Conservation (phyloP, 176 grass and related monocot genomes). For the Juncus effusus region DNA sequence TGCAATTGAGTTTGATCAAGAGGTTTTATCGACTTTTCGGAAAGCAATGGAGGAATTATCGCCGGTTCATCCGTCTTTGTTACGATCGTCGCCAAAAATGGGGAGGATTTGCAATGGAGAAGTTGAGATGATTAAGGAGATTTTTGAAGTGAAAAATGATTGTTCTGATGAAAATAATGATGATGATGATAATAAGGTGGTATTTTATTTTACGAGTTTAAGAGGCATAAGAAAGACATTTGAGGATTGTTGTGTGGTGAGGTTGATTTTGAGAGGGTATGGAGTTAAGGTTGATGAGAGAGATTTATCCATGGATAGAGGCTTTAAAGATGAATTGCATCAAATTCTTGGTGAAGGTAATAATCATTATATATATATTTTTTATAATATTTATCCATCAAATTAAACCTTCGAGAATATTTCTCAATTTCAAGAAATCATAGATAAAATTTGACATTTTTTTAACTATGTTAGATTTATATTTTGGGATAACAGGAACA, state of each 20-base stretch:
- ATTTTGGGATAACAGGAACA: conserved; percentile 13
- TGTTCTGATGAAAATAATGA: background rate
- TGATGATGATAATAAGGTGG: conserved; percentile 33
- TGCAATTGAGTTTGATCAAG: conserved; percentile 32
- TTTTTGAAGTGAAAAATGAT: background rate
- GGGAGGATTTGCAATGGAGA: conserved; percentile 16
- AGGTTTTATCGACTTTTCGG: conserved; percentile 37
- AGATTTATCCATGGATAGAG: conserved; percentile 89
- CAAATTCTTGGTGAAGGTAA: conserved; percentile 32
- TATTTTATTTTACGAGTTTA: conserved; percentile 92
- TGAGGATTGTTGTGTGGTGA: conserved; percentile 69
- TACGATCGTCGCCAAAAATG: conserved; percentile 15
- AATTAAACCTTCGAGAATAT: background rate
- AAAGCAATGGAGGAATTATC: conserved; percentile 40
- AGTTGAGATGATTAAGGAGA: background rate
- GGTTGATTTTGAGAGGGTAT: conserved; percentile 67
- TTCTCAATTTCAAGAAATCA: background rate
- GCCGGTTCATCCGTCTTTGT: conserved; percentile 31
- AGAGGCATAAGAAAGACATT: conserved; percentile 75
- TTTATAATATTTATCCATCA: background rate
- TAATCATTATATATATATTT: background rate
- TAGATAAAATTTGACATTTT: no score
- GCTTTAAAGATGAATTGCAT: conserved; percentile 64
- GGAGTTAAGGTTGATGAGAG: conserved; percentile 74
- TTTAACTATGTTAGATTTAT: no score